Evolutionary conservation across 2,329 filamentous ascomycete species (phyloP).

Genomic region (Botryotinia calthae): DNA sequence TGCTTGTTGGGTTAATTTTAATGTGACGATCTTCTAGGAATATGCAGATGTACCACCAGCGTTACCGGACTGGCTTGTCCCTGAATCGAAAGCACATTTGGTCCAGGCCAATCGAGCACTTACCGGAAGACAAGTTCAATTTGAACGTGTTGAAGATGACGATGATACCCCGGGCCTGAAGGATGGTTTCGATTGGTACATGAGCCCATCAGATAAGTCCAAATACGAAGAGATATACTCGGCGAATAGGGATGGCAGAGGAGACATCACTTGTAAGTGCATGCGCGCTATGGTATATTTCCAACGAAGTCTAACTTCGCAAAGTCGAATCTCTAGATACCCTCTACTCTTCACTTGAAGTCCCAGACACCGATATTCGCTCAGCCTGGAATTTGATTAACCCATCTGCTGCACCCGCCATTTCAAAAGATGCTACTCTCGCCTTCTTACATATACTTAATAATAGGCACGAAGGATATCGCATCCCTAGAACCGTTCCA

Average conservation of each 20-base stretch:
- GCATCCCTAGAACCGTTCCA: slow-evolving; percentile 87
- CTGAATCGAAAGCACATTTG: slow-evolving; percentile 89
- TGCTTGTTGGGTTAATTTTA: not conserved
- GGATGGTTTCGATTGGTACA: slow-evolving; percentile 99
- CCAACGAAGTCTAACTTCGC: slow-evolving; percentile 9
- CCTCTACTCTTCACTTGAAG: slow-evolving; percentile 78
- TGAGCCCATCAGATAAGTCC: slow-evolving; percentile 83
- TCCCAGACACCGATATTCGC: slow-evolving; percentile 75
- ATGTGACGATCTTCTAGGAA: slow-evolving; percentile 55
- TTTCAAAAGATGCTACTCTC: slow-evolving; percentile 92
- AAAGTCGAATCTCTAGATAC: slow-evolving; percentile 74
- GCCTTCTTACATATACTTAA: slow-evolving; percentile 97
- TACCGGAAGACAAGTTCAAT: slow-evolving; percentile 73
- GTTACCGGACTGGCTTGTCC: slow-evolving; percentile 94
- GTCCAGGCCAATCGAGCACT: slow-evolving; percentile 81
- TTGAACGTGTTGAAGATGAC: slow-evolving; percentile 82
- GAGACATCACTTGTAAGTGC: slow-evolving; percentile 74
- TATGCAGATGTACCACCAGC: slow-evolving; percentile 81
- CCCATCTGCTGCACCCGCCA: slow-evolving; percentile 74
- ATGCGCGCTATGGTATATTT: not conserved
- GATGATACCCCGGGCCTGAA: slow-evolving; percentile 81
- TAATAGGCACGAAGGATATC: slow-evolving; percentile 90
- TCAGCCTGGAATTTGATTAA: slow-evolving; percentile 98
- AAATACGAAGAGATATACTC: slow-evolving; percentile 99
- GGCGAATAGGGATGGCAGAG: slow-evolving; percentile 82